Conservation (phyloP, 257 asterid genomes). For the Fraxinus excelsior region DNA sequence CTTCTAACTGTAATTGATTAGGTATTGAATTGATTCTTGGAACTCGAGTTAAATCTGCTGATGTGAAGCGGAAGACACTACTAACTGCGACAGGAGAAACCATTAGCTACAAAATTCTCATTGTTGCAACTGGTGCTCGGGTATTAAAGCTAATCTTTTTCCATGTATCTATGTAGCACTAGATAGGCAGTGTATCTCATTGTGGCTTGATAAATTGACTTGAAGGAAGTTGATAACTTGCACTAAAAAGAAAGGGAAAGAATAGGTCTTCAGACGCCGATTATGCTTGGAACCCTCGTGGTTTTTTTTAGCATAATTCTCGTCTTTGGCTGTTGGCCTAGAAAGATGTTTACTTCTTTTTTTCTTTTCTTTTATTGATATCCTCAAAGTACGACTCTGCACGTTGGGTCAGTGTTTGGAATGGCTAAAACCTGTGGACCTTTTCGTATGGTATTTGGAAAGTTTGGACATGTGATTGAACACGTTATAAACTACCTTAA, state of each 20-base stretch:
- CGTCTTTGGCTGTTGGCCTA: slow-evolving; percentile 5
- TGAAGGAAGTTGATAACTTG: too few species aligned
- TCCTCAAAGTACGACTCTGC: not conserved
- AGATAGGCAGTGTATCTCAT: slow-evolving; percentile 18
- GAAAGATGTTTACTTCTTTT: not conserved
- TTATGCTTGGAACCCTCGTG: not conserved
- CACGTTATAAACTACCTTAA: not conserved
- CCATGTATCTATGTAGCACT: slow-evolving; percentile 22
- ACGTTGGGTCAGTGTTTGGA: not conserved
- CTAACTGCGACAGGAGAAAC: slow-evolving; percentile 84
- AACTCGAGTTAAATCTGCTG: slow-evolving; percentile 81
- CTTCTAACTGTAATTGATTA: slow-evolving; percentile 31
- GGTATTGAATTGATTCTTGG: slow-evolving; percentile 90
- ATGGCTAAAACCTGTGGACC: not conserved
- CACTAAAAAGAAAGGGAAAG: not conserved
- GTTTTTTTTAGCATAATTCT: slow-evolving; percentile 1
- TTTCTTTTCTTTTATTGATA: not conserved
- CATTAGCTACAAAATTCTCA: slow-evolving; percentile 82
- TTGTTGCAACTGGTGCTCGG: slow-evolving; percentile 96
- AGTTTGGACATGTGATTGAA: not conserved
- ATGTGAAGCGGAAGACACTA: slow-evolving; percentile 77
- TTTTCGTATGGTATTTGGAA: not conserved
- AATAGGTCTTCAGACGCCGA: not conserved
- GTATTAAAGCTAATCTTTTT: slow-evolving; percentile 51
- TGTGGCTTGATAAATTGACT: slow-evolving; percentile 1